These are phyloP conservation scores for Areca catechu DNA, from an alignment of 176 grass and related monocot genomes.

Conservation along the genomic window DNA sequence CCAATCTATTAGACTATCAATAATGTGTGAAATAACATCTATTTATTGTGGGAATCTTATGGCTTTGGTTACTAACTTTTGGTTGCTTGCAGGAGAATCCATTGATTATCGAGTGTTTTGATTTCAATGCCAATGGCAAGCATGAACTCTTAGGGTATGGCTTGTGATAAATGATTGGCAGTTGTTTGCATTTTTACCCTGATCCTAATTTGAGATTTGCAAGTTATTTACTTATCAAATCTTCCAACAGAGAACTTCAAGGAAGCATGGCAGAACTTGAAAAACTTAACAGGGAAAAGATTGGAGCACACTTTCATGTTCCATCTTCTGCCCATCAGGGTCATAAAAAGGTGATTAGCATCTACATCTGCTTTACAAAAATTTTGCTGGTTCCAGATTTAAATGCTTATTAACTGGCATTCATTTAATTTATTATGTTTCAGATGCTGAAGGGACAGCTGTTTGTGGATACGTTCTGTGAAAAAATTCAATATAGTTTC, in stretches of 20 bases:
- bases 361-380: not conserved
- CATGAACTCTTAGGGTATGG: slow-evolving; percentile 73
- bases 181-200: slow-evolving; percentile 1
- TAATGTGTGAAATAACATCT: not conserved
- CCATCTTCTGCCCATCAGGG: slow-evolving; percentile 32
- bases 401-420: not conserved
- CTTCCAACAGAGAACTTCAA: slow-evolving; percentile 49
- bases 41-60: not conserved
- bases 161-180: slow-evolving; percentile 3
- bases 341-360: slow-evolving; percentile 40
- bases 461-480: slow-evolving; percentile 63
- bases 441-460: slow-evolving; percentile 78
- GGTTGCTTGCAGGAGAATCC: slow-evolving; percentile 86
- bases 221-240: slow-evolving; percentile 1
- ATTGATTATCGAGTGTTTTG: slow-evolving; percentile 88
- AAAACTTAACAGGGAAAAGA: slow-evolving; percentile 50
- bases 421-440: not conserved
- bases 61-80: slow-evolving; percentile 18
- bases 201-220: no score
- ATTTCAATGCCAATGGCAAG: slow-evolving; percentile 81
- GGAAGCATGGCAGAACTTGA: slow-evolving; percentile 64
- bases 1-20: no score
- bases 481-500: slow-evolving; percentile 89
- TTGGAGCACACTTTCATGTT: slow-evolving; percentile 49
- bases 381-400: not conserved